These are phyloP conservation scores for Globisporangium paroecandrum DNA, from an alignment of 352 stramenopile species.

Conservation along the genomic window DNA sequence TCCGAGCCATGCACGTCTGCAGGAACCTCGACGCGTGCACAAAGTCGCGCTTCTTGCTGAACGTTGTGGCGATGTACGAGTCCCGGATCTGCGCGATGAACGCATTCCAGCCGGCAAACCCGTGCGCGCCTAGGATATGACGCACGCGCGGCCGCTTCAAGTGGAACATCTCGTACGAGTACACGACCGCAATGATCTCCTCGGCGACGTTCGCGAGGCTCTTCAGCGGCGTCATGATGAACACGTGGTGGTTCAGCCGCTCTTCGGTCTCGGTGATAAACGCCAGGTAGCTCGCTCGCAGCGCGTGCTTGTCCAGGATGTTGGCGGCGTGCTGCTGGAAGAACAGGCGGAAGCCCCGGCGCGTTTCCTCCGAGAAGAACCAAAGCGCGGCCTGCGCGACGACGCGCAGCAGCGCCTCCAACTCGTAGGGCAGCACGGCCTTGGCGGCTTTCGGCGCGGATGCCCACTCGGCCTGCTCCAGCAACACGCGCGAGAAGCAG, in stretches of 20 bases:
- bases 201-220: constrained; percentile 49
- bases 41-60: background rate
- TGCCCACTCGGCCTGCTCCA: constrained; percentile 31
- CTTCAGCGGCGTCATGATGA: constrained; percentile 32
- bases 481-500: constrained; percentile 42
- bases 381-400: constrained; percentile 40
- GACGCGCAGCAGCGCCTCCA: constrained; percentile 40
- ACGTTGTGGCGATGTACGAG: constrained; percentile 33
- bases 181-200: constrained; percentile 61
- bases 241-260: constrained; percentile 43
- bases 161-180: constrained; percentile 48
- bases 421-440: constrained; percentile 22
- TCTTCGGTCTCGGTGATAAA: constrained; percentile 44
- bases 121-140: constrained; percentile 45
- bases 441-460: background rate
- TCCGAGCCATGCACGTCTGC: constrained; percentile 18
- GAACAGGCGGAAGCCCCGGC: constrained; percentile 41
- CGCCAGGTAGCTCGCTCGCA: constrained; percentile 45
- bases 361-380: constrained; percentile 48
- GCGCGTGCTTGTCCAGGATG: constrained; percentile 36
- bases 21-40: background rate
- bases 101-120: constrained; percentile 46
- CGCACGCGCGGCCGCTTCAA: constrained; percentile 41
- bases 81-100: constrained; percentile 72
- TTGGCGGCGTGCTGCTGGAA: constrained; percentile 29